Conservation (phyloP, 2,329 filamentous ascomycete genomes). For the Davidsoniella eucalypti region DNA sequence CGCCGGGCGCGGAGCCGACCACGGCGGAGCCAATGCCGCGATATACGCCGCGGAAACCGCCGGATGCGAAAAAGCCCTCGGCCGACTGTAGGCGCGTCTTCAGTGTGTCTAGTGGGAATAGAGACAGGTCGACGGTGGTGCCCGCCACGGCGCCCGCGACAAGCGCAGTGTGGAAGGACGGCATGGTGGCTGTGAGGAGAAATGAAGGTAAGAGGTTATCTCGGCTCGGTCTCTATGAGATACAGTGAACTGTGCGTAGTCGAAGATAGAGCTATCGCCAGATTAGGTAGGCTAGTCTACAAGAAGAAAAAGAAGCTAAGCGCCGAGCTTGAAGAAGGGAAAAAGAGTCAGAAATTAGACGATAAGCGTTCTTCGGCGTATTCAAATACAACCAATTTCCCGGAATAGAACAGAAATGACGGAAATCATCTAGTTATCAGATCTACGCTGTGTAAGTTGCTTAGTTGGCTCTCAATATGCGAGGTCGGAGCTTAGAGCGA, state of each 20-base stretch:
- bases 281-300: not conserved
- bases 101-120: conserved; percentile 95
- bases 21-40: conserved; percentile 78
- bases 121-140: conserved; percentile 88
- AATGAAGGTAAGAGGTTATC: no score
- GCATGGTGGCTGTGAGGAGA: conserved; percentile 16
- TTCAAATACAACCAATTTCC: no score
- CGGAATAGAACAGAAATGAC: no score
- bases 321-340: not conserved
- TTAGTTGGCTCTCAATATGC: no score
- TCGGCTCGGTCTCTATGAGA: no score
- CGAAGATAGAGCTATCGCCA: not conserved
- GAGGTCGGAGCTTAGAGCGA: no score
- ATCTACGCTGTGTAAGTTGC: no score
- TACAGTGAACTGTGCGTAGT: not conserved
- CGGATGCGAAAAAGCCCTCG: conserved; percentile 59
- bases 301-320: no score
- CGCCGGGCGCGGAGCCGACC: conserved; percentile 81
- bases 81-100: conserved; percentile 91
- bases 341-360: not conserved
- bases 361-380: no score
- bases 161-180: conserved; percentile 43
- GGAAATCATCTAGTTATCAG: no score
- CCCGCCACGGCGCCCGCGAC: conserved; percentile 80
- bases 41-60: conserved; percentile 86